These are phyloP conservation scores for Sugiyamaella marilandica DNA, from an alignment of 805 yeast species.

Conservation along the genomic window DNA sequence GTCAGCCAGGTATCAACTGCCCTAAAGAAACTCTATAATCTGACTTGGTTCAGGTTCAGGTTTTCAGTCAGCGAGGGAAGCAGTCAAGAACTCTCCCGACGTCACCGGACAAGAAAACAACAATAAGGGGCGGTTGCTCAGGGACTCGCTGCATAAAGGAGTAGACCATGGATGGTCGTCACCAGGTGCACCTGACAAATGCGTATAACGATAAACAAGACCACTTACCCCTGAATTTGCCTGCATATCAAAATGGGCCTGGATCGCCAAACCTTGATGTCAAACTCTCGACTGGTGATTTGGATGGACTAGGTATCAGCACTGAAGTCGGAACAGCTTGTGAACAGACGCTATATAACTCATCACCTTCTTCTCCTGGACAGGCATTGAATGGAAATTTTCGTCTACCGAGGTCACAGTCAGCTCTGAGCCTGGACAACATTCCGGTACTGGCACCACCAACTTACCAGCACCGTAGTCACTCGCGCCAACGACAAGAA, in stretches of 20 bases:
- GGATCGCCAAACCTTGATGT: background rate
- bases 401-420: background rate
- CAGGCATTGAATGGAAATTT: background rate
- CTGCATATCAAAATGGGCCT: background rate
- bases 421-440: background rate
- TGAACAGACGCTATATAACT: background rate
- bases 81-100: too few species aligned
- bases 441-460: constrained; percentile 3
- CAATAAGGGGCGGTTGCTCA: background rate
- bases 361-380: background rate
- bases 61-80: too few species aligned
- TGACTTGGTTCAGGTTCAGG: too few species aligned
- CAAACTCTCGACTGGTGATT: background rate
- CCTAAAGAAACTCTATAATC: too few species aligned
- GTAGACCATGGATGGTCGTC: background rate
- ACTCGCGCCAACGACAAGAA: background rate
- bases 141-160: background rate
- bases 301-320: background rate
- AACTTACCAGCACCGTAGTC: background rate
- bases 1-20: too few species aligned
- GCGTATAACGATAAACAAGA: background rate
- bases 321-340: background rate
- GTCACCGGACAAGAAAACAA: too few species aligned
- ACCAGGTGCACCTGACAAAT: background rate
- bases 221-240: background rate